These are phyloP conservation scores for Chlorociboria aeruginascens DNA, from an alignment of 495 filamentous ascomycete genomes.

Conservation along the genomic window DNA sequence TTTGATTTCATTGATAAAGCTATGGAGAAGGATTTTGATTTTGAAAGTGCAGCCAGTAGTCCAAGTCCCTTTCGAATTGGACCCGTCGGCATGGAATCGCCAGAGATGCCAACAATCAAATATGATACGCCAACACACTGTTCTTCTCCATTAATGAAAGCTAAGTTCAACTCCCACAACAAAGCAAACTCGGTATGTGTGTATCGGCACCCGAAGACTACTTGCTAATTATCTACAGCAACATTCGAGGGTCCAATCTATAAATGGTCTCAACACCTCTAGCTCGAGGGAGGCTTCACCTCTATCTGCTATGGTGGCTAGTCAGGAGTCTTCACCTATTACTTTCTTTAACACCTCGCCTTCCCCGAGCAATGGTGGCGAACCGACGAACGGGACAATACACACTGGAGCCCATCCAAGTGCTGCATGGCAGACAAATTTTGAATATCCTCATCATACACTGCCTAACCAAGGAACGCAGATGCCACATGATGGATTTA, in stretches of 20 bases:
- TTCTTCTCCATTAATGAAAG: conserved; percentile 11
- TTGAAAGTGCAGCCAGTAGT: conserved; percentile 57
- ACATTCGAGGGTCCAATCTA: conserved; percentile 25
- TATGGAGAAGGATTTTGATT: conserved; percentile 57
- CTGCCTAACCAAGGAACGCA: background rate
- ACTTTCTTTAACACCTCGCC: conserved; percentile 41
- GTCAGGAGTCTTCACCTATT: conserved; percentile 32
- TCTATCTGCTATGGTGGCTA: conserved; percentile 28
- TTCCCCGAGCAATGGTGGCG: conserved; percentile 35
- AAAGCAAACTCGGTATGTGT: conserved; percentile 21
- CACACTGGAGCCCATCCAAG: conserved; percentile 11
- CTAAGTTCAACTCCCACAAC: conserved; percentile 19
- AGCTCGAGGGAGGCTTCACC: conserved; percentile 39
- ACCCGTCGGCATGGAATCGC: conserved; percentile 21
- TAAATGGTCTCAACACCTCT: conserved; percentile 25
- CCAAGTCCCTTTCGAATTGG: conserved; percentile 38
- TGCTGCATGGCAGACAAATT: conserved; percentile 11
- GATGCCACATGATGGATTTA: background rate
- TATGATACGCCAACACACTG: conserved; percentile 11
- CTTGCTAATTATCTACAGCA: conserved; percentile 19
- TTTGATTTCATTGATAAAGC: conserved; percentile 44
- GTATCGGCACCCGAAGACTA: background rate
- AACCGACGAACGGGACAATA: conserved; percentile 24
- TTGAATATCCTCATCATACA: conserved; percentile 5
- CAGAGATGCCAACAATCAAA: conserved; percentile 19